Conservation (phyloP, 768 basidiomycete genomes). For the Crepidotus variabilis region DNA sequence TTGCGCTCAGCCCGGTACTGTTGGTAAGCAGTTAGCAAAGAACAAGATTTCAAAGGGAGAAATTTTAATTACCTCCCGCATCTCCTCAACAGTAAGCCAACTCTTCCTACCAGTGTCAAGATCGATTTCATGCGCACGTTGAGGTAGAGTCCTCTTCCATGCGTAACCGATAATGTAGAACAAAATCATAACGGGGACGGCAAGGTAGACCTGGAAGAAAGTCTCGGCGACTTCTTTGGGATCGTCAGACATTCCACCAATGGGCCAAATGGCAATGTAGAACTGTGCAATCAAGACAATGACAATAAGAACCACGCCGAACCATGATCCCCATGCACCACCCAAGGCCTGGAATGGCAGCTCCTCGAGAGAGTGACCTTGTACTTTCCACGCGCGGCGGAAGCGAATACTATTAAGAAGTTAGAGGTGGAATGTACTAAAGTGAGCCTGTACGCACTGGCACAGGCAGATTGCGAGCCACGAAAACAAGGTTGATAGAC, state of each 20-base stretch:
- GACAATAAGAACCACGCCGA: conserved; percentile 35
- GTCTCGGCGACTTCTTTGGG: conserved; percentile 24
- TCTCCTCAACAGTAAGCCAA: conserved; percentile 42
- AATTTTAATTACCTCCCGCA: conserved; percentile 30
- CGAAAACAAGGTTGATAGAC: conserved; percentile 42
- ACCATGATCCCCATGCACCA: conserved; percentile 43
- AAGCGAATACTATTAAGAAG: conserved; percentile 33
- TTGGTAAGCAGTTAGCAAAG: background rate
- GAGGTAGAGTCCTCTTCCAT: conserved; percentile 39
- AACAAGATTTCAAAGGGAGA: background rate
- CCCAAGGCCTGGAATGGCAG: conserved; percentile 41
- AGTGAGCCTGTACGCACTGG: conserved; percentile 28
- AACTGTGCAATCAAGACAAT: conserved; percentile 43
- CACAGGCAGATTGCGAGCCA: conserved; percentile 44
- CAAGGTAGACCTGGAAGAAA: conserved; percentile 42
- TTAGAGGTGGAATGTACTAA: background rate
- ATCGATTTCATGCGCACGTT: conserved; percentile 34
- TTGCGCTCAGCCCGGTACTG: conserved; percentile 37
- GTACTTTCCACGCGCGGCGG: conserved; percentile 37
- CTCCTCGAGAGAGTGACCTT: conserved; percentile 42
- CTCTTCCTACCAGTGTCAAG: conserved; percentile 44
- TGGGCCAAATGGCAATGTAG: conserved; percentile 40
- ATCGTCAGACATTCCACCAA: conserved; percentile 29
- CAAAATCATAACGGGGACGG: conserved; percentile 34
- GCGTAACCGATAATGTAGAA: conserved; percentile 34